These are phyloP conservation scores for Nevesoporus exiguus DNA, from an alignment of 768 basidiomycete species.

Conservation along the genomic window DNA sequence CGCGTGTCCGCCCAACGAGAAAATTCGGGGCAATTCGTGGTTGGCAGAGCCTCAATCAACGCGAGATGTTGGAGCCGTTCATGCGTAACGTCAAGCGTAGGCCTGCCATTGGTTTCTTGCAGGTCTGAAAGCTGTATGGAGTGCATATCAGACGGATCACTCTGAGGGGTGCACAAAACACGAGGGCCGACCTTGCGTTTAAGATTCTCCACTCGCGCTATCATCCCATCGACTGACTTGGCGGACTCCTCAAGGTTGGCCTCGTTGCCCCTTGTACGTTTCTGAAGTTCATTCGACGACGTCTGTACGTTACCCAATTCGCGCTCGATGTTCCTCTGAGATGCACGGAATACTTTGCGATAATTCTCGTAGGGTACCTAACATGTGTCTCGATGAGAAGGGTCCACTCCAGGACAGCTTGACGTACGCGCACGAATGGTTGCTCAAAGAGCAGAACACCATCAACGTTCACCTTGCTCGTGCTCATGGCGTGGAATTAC, in stretches of 20 bases:
- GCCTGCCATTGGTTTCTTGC: slow-evolving; percentile 41
- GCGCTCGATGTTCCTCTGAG: slow-evolving; percentile 78
- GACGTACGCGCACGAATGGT: slow-evolving; percentile 67
- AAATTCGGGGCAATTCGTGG: slow-evolving; percentile 53
- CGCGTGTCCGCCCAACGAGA: slow-evolving; percentile 75
- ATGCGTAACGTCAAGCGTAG: slow-evolving; percentile 71
- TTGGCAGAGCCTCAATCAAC: slow-evolving; percentile 53
- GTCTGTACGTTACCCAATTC: slow-evolving; percentile 63
- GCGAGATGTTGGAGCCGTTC: slow-evolving; percentile 74
- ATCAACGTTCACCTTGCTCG: slow-evolving; percentile 60
- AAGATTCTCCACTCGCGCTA: slow-evolving; percentile 68
- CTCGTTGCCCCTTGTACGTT: slow-evolving; percentile 37
- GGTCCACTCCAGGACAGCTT: neutral
- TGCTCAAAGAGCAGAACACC: slow-evolving; percentile 81
- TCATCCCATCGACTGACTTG: slow-evolving; percentile 70
- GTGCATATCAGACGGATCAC: slow-evolving; percentile 16
- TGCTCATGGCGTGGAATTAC: slow-evolving; percentile 27
- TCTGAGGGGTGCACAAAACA: slow-evolving; percentile 8
- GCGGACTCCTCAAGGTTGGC: slow-evolving; percentile 49
- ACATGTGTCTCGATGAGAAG: slow-evolving; percentile 10
- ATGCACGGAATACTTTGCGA: slow-evolving; percentile 80
- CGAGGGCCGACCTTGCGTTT: slow-evolving; percentile 75
- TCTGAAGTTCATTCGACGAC: slow-evolving; percentile 56
- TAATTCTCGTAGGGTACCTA: slow-evolving; percentile 91
- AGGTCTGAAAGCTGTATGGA: slow-evolving; percentile 46